phyloP scores from a whole-genome alignment of 441 rosid genomes.

The Metrosideros polymorpha region DNA sequence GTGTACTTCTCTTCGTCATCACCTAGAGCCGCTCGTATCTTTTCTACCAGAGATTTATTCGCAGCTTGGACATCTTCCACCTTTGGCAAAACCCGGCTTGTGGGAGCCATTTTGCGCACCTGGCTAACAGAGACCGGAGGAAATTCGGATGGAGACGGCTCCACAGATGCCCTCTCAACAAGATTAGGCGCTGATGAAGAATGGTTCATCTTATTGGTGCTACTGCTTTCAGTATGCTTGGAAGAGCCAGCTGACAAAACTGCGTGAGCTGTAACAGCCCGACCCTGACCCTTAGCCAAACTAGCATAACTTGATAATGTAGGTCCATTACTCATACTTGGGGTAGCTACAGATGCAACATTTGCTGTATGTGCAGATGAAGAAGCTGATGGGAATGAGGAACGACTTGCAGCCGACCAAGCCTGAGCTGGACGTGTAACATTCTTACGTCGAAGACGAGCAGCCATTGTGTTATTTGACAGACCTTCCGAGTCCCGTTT shows the following conservation, averaged over 20 bases:
- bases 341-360: slow-evolving; percentile 12
- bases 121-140: slow-evolving; percentile 66
- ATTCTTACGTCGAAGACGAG: slow-evolving; percentile 42
- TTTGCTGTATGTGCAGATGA: slow-evolving; percentile 29
- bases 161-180: slow-evolving; percentile 23
- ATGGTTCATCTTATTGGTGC: slow-evolving; percentile 35
- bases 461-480: slow-evolving; percentile 58
- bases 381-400: slow-evolving; percentile 20
- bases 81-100: slow-evolving; percentile 19
- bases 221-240: slow-evolving; percentile 14
- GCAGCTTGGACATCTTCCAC: slow-evolving; percentile 63
- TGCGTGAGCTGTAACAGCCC: slow-evolving; percentile 20
- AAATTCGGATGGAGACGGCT: slow-evolving; percentile 44
- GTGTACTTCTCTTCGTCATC: slow-evolving; percentile 58
- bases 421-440: slow-evolving; percentile 33
- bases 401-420: slow-evolving; percentile 49
- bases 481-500: slow-evolving; percentile 32
- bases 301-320: slow-evolving; percentile 26
- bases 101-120: slow-evolving; percentile 23
- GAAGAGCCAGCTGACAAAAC: slow-evolving; percentile 14
- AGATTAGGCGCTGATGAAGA: slow-evolving; percentile 71
- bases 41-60: slow-evolving; percentile 77
- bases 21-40: slow-evolving; percentile 58
- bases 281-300: slow-evolving; percentile 23
- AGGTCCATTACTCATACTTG: slow-evolving; percentile 14